Percentiles rank a stretch among this genome's conserved stretches.
Conservation (phyloP, 768 basidiomycete species). For the Hysterangium stoloniferum region DNA sequence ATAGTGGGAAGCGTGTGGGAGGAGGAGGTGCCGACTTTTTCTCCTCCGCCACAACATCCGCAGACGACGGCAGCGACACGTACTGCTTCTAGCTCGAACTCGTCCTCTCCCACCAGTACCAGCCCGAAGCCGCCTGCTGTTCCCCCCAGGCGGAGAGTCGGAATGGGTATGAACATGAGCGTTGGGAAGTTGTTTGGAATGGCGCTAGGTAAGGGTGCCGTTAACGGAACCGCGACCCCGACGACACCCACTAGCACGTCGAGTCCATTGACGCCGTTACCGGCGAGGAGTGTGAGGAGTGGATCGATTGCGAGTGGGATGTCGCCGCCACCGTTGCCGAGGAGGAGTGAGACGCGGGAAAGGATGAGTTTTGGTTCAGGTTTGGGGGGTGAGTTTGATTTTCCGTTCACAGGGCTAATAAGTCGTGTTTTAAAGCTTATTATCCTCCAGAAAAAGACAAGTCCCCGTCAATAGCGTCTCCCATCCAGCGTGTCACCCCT, state of each 20-base stretch:
- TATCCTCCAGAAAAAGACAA: too few species aligned
- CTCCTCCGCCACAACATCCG: slow-evolving; percentile 26
- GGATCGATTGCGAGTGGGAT: slow-evolving; percentile 1
- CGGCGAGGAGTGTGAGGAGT: too few species aligned
- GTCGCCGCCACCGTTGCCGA: slow-evolving; percentile 44
- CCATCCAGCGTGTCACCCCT: too few species aligned
- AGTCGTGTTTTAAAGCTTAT: too few species aligned
- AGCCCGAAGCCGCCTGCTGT: slow-evolving; percentile 56
- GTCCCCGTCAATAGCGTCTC: too few species aligned
- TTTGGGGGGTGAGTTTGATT: too few species aligned
- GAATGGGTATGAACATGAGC: slow-evolving; percentile 9
- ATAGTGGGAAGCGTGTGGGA: slow-evolving; percentile 87
- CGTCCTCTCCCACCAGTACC: background rate
- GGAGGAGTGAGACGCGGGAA: slow-evolving; percentile 34
- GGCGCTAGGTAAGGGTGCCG: slow-evolving; percentile 50
- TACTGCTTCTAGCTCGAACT: background rate
- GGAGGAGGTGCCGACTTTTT: slow-evolving; percentile 47
- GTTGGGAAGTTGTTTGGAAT: slow-evolving; percentile 53
- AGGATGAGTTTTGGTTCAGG: too few species aligned
- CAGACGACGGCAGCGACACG: slow-evolving; percentile 12
- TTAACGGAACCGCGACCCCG: too few species aligned
- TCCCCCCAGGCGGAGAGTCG: slow-evolving; percentile 46
- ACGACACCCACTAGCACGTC: too few species aligned
- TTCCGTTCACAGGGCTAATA: too few species aligned
- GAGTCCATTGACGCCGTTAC: too few species aligned